Evolutionary conservation across 345 rosid genomes (phyloP).

Genomic region (Eucalyptus pauciflora): DNA sequence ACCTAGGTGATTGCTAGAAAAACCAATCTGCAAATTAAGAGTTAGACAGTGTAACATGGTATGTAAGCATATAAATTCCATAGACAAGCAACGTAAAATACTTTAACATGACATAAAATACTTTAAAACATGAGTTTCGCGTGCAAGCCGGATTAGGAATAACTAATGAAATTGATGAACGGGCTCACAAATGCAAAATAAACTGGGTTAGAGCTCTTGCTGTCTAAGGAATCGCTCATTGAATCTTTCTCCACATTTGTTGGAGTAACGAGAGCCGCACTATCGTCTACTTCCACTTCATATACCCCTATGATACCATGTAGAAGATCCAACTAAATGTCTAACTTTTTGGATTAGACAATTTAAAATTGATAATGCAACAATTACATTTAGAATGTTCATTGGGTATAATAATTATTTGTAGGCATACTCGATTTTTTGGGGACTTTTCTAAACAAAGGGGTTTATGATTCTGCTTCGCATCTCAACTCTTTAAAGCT

Average conservation of each 20-base stretch:
- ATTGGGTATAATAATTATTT: not conserved
- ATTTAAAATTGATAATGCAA: not conserved
- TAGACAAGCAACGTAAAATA: not conserved
- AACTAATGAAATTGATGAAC: not conserved
- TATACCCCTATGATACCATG: not conserved
- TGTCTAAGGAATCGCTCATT: not conserved
- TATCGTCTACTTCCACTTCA: not conserved
- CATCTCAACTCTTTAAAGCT: not conserved
- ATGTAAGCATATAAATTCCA: not conserved
- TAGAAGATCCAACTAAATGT: not conserved
- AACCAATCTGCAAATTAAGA: not conserved
- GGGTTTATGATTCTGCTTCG: not conserved
- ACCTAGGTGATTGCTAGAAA: not conserved
- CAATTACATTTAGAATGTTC: not conserved
- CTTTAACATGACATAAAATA: not conserved
- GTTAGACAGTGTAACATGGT: not conserved
- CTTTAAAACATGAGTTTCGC: not conserved
- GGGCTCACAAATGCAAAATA: not conserved
- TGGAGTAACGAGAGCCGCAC: not conserved
- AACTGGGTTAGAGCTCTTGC: not conserved
- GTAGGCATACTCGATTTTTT: not conserved
- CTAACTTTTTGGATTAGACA: not conserved
- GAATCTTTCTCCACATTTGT: not conserved
- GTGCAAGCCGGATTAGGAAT: accelerated
- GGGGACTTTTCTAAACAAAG: not conserved